Base-by-base conservation (phyloP, 441 rosid genomes). In the Brassica hybrid region DNA sequence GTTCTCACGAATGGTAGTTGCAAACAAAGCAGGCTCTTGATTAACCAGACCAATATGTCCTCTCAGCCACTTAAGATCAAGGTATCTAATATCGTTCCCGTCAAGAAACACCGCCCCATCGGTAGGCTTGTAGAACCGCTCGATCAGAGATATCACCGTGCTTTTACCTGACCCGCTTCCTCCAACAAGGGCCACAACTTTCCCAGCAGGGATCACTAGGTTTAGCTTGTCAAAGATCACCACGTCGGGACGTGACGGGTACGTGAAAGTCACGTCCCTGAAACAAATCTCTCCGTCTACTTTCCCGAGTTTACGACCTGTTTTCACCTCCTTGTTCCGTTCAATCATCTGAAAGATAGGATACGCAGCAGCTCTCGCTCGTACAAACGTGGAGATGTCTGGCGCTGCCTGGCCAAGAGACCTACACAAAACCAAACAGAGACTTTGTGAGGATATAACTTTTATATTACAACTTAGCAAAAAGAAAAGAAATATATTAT, bases 91-190 rank as follows among this genome's bases (percentile, higher is more conserved):
- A 71, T 90, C 82, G 57, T 83, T 76, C 69, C 96, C 89, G 78
- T 94, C 99, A 12, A 93, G 67, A 54, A 88, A 69, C 50, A 94
- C 82, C 45, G 82, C 81, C 36, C 98, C 97, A 0, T 86, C 81
- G 4, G 73, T 69, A 27, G 99, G 99, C 83, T 93, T 93, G 13
- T 94, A 94, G 83, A 94, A 94, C 30, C 98, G 84, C 66, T 93
- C 98, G 7, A 91, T 90, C 77, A 94, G 80, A 17, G 99, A 94
- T 68, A 94, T 65, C 9, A 90, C 86, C 0, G 99, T 91, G 84
- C 99, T 94, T 85, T 93, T 94, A 5, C 99, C 98, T 0, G 96
- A 93, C 27, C 99, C 99, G 45, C 99, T 94, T 80, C 94, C 96
- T 12, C 99, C 99, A 7, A 94, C 99, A 62, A 94, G 89, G 5